Percentiles rank a stretch among this genome's conserved stretches.
phyloP scores from a whole-genome alignment of 257 asterid genomes.

The Fraxinus pennsylvanica region DNA sequence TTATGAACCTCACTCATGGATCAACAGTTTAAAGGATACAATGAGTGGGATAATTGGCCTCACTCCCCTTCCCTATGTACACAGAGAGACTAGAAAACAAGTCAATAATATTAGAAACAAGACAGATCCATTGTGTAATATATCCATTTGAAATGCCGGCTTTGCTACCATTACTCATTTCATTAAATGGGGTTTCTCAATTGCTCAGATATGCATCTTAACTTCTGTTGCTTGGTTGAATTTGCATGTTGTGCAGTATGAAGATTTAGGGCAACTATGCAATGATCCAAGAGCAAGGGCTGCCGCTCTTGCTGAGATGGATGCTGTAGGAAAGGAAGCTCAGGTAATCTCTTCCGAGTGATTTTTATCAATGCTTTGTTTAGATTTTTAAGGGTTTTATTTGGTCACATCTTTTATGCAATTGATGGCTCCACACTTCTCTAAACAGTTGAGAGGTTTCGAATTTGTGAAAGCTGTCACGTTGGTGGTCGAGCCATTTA shows the following conservation, averaged over 20 bases:
- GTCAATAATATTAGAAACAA: not conserved
- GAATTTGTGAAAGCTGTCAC: constrained; percentile 85
- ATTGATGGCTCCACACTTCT: constrained; percentile 16
- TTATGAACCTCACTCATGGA: not conserved
- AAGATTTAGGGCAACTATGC: constrained; percentile 70
- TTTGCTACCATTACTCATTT: not conserved
- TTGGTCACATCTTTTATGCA: constrained; percentile 2
- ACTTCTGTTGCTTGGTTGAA: constrained; percentile 7
- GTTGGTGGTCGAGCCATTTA: constrained; percentile 76
- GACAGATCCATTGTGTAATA: not conserved
- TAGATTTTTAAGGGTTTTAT: not conserved
- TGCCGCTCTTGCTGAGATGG: constrained; percentile 93
- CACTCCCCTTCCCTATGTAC: not conserved
- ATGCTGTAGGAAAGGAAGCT: constrained; percentile 79
- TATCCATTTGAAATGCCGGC: not conserved
- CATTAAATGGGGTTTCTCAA: not conserved
- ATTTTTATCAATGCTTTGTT: not conserved
- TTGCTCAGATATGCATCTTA: constrained; percentile 17
- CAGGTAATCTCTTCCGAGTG: constrained; percentile 46
- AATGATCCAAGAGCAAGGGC: constrained; percentile 73
- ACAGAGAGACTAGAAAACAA: not conserved
- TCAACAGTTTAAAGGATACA: not conserved
- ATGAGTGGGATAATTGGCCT: not conserved
- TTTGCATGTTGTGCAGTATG: constrained; percentile 44
- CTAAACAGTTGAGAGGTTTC: constrained; percentile 73